Percentiles rank a stretch among this genome's conserved stretches.
Evolutionary conservation across 2,329 filamentous ascomycete genomes (phyloP).

Genomic region (Westerdykella sp.): DNA sequence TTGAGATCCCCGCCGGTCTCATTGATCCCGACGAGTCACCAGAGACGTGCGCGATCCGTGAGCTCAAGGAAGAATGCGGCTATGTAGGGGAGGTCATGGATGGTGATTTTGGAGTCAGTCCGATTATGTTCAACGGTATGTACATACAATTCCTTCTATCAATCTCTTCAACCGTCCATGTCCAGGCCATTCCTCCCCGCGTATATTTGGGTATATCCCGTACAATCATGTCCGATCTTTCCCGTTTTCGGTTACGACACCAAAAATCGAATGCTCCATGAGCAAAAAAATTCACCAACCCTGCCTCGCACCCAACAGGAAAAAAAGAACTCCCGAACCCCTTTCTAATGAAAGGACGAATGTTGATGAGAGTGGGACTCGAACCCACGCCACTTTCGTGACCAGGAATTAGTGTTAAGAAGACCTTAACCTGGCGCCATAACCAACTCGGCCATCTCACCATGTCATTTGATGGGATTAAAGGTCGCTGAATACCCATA

Average conservation of each 20-base stretch:
- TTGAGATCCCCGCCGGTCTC: slow-evolving; percentile 58
- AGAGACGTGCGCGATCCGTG: slow-evolving; percentile 53
- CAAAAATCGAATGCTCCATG: no score
- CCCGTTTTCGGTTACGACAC: no score
- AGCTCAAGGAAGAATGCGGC: slow-evolving; percentile 59
- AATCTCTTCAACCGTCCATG: neutral
- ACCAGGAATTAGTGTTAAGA: slow-evolving; percentile 26
- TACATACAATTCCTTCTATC: neutral
- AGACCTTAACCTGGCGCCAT: neutral
- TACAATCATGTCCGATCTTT: no score
- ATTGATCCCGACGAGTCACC: slow-evolving; percentile 55
- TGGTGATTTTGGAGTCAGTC: slow-evolving; percentile 34
- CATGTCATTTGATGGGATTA: neutral
- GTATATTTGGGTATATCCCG: no score
- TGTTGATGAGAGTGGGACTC: slow-evolving; percentile 37
- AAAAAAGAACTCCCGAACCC: slow-evolving; percentile 14
- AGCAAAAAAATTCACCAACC: no score
- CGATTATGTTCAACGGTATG: slow-evolving; percentile 41
- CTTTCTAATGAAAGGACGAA: slow-evolving; percentile 14
- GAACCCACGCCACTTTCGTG: slow-evolving; percentile 37
- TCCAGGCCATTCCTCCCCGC: no score
- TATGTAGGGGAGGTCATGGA: slow-evolving; percentile 48
- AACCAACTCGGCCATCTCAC: slow-evolving; percentile 6
- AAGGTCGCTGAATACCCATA: no score
- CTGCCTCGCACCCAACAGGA: neutral